Evolutionary conservation across 2,329 filamentous ascomycete species (phyloP).

Genomic region (Nemania serpens): DNA sequence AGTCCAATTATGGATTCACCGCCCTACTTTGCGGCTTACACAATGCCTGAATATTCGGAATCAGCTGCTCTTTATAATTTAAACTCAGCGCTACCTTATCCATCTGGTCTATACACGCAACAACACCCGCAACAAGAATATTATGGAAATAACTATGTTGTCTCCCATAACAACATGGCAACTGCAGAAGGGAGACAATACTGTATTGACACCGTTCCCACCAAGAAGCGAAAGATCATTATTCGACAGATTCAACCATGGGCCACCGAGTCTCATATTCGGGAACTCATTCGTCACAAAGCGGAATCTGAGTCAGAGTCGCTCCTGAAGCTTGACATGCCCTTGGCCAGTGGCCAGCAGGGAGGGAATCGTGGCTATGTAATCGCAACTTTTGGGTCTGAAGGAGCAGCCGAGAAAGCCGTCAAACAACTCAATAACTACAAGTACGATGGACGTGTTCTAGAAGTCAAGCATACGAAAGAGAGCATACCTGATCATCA

Average conservation of each 20-base stretch:
- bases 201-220: constrained; percentile 27
- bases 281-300: constrained; percentile 36
- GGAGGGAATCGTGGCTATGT: constrained; percentile 37
- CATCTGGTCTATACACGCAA: constrained; percentile 18
- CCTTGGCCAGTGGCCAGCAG: constrained; percentile 29
- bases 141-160: constrained; percentile 29
- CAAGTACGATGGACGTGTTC: constrained; percentile 34
- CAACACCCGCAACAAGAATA: constrained; percentile 30
- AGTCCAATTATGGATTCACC: constrained; percentile 31
- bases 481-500: constrained; percentile 38
- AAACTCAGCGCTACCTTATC: constrained; percentile 11
- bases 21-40: constrained; percentile 20
- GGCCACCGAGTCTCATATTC: constrained; percentile 34
- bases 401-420: constrained; percentile 35
- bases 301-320: constrained; percentile 35
- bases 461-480: constrained; percentile 37
- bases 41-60: constrained; percentile 21
- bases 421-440: constrained; percentile 37
- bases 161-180: constrained; percentile 17
- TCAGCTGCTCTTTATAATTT: constrained; percentile 10
- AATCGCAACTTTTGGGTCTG: constrained; percentile 36
- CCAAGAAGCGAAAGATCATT: constrained; percentile 39
- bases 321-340: constrained; percentile 37
- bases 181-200: constrained; percentile 1
- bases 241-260: constrained; percentile 38